A percentile compares a stretch with the other conserved stretches of the same genome.
These are phyloP conservation scores for Malassezia equina DNA, from an alignment of 1,284 basidiomycete species.

Conservation along the genomic window DNA sequence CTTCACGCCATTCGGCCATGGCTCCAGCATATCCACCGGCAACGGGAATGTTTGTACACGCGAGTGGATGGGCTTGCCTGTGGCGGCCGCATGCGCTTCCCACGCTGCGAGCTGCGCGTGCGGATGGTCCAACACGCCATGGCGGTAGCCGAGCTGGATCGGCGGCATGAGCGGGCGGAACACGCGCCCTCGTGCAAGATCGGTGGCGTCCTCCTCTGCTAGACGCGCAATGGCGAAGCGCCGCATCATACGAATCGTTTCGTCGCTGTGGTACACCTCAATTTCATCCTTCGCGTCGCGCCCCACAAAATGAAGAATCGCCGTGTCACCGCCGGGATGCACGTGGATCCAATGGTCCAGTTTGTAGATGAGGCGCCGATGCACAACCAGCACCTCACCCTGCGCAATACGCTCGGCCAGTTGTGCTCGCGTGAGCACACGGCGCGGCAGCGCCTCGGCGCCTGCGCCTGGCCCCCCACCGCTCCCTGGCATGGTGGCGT, in stretches of 20 bases:
- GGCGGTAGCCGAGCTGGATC: conserved; percentile 62
- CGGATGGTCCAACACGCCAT: conserved; percentile 39
- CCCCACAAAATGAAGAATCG: conserved; percentile 89
- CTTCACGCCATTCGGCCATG: conserved; percentile 46
- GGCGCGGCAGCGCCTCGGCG: background rate
- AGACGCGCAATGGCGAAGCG: conserved; percentile 69
- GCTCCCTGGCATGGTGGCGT: background rate
- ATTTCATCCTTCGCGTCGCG: conserved; percentile 91
- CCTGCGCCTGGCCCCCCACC: background rate
- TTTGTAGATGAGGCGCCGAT: conserved; percentile 65
- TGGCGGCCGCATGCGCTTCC: conserved; percentile 7
- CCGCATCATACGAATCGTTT: conserved; percentile 57
- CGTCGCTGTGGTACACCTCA: conserved; percentile 72
- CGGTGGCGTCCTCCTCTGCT: conserved; percentile 51
- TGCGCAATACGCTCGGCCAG: conserved; percentile 37
- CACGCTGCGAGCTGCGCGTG: conserved; percentile 39
- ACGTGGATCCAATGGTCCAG: conserved; percentile 69
- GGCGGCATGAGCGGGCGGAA: conserved; percentile 83
- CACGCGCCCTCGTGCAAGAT: conserved; percentile 39
- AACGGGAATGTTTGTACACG: conserved; percentile 33
- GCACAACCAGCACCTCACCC: conserved; percentile 64
- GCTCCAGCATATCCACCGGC: conserved; percentile 43
- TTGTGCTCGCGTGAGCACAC: conserved; percentile 29
- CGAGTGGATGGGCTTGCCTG: conserved; percentile 7
- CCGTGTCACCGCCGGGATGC: conserved; percentile 81